These are phyloP conservation scores for Dacryopinax primogenitus DNA, from an alignment of 768 basidiomycete genomes.

Conservation along the genomic window DNA sequence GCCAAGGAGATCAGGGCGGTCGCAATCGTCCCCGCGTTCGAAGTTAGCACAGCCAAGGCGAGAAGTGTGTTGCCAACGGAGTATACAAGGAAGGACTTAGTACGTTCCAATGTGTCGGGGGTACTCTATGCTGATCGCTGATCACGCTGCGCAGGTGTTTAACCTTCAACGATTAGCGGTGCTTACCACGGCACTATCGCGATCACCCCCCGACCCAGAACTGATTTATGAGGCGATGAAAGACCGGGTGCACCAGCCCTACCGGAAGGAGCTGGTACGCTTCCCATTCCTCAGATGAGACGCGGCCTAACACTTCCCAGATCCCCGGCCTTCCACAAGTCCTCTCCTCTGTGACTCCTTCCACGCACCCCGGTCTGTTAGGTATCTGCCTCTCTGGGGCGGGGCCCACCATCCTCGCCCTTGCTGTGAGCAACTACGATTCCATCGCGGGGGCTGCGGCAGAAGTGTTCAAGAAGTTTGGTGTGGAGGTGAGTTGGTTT, in stretches of 20 bases:
- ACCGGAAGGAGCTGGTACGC: constrained; percentile 71
- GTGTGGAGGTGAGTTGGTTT: constrained; percentile 83
- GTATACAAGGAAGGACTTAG: constrained; percentile 85
- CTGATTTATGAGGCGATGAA: constrained; percentile 99
- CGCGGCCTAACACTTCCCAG: constrained; percentile 31
- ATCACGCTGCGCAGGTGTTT: constrained; percentile 60
- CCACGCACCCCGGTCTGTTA: constrained; percentile 82
- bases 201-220: constrained; percentile 81
- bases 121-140: not conserved
- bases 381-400: constrained; percentile 97
- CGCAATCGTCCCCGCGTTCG: constrained; percentile 89
- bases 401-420: constrained; percentile 91
- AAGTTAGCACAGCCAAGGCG: constrained; percentile 91
- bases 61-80: constrained; percentile 69
- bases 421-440: constrained; percentile 76
- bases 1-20: constrained; percentile 73
- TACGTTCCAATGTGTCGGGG: no score
- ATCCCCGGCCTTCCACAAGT: constrained; percentile 94
- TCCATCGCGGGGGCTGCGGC: constrained; percentile 72
- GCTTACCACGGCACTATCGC: constrained; percentile 82
- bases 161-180: constrained; percentile 95
- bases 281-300: not conserved
- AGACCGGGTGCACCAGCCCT: constrained; percentile 94
- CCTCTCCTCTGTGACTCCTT: constrained; percentile 73
- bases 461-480: constrained; percentile 53